Conservation (phyloP, 768 basidiomycete species). For the Lactifluus echinatus region DNA sequence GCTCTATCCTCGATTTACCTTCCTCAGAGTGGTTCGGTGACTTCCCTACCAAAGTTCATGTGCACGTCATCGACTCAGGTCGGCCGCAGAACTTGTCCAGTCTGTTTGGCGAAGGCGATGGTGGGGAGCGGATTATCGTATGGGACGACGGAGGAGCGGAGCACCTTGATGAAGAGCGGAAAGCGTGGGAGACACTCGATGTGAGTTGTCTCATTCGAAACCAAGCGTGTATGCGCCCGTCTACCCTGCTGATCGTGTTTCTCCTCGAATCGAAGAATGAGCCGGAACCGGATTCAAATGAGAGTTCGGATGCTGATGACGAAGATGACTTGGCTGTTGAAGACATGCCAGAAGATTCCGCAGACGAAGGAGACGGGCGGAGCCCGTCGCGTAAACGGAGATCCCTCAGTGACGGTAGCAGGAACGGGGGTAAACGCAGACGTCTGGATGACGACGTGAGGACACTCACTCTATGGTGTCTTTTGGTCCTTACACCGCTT, state of each 20-base stretch:
- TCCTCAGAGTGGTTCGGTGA: conserved; percentile 69
- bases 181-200: conserved; percentile 78
- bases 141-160: conserved; percentile 90
- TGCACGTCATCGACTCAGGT: conserved; percentile 93
- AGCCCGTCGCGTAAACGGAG: conserved; percentile 47
- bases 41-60: conserved; percentile 48
- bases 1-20: conserved; percentile 77
- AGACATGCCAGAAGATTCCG: conserved; percentile 38
- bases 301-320: conserved; percentile 43
- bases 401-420: conserved; percentile 14
- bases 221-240: not conserved
- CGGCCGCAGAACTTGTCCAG: conserved; percentile 85
- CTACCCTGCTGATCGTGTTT: not conserved
- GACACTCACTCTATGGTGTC: conserved; percentile 8
- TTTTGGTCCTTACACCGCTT: not conserved
- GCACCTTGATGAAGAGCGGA: conserved; percentile 57
- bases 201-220: conserved; percentile 37
- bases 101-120: conserved; percentile 65
- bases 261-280: conserved; percentile 48
- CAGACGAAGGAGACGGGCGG: conserved; percentile 35
- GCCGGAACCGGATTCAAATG: conserved; percentile 65
- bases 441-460: conserved; percentile 37
- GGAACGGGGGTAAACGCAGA: conserved; percentile 26
- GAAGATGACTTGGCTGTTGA: conserved; percentile 33
- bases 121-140: conserved; percentile 66